Conservation (phyloP, 2,329 filamentous ascomycete genomes). For the Orbilia quercus region DNA sequence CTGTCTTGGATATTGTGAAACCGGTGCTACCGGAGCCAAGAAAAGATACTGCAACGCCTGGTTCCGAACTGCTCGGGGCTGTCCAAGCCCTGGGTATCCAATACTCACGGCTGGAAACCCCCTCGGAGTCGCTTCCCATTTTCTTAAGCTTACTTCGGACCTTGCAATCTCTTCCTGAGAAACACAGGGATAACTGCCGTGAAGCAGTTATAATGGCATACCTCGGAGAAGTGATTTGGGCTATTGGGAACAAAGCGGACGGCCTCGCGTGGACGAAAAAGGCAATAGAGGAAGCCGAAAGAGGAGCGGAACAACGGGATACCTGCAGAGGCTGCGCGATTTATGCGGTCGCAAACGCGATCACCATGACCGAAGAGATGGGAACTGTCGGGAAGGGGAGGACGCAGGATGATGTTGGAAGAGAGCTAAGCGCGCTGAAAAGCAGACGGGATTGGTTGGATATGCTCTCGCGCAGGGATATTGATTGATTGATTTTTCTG, state of each 20-base stretch:
- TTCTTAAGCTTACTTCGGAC: slow-evolving; percentile 49
- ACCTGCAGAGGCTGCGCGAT: slow-evolving; percentile 58
- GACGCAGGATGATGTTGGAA: slow-evolving; percentile 23
- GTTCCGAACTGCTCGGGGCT: slow-evolving; percentile 38
- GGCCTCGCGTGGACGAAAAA: slow-evolving; percentile 59
- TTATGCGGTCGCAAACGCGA: slow-evolving; percentile 58
- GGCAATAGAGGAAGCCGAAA: slow-evolving; percentile 56
- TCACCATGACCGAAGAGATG: slow-evolving; percentile 58
- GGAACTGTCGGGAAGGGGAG: slow-evolving; percentile 36
- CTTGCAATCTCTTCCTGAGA: slow-evolving; percentile 37
- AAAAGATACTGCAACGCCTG: slow-evolving; percentile 17
- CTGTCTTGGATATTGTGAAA: slow-evolving; percentile 18
- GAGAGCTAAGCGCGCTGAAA: slow-evolving; percentile 48
- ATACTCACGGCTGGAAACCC: slow-evolving; percentile 35
- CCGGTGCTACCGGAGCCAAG: slow-evolving; percentile 46
- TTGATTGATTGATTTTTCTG: too few relatives aligned
- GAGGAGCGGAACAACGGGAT: slow-evolving; percentile 50
- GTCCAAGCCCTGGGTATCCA: slow-evolving; percentile 38
- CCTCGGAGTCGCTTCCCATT: slow-evolving; percentile 44
- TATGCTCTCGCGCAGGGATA: slow-evolving; percentile 30
- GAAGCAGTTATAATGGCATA: slow-evolving; percentile 58
- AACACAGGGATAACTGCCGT: slow-evolving; percentile 57
- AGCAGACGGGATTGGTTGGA: slow-evolving; percentile 47
- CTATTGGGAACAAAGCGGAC: slow-evolving; percentile 57
- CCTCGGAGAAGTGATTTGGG: slow-evolving; percentile 60